Conservation (phyloP, 169 alveolate genomes). For the Theileria orientalis region DNA sequence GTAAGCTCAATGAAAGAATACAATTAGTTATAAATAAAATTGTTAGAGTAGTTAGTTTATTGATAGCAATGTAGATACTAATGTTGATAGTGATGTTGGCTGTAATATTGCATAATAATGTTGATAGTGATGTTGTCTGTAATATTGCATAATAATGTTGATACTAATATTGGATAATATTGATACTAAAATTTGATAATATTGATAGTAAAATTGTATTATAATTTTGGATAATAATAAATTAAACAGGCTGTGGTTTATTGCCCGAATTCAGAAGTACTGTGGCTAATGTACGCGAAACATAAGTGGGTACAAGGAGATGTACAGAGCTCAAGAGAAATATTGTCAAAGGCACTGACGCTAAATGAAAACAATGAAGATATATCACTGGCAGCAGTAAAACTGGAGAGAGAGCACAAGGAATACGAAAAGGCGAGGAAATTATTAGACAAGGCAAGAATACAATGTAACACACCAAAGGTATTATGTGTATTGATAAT, state of each 20-base stretch:
- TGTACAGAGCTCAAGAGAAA: conserved; percentile 83
- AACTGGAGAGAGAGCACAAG: conserved; percentile 88
- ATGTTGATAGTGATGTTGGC: too few species aligned
- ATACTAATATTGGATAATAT: too few species aligned
- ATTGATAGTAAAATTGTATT: too few species aligned
- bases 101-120: too few species aligned
- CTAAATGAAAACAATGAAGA: conserved; percentile 85
- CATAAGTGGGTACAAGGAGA: conserved; percentile 89
- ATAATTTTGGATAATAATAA: too few species aligned
- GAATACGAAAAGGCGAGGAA: conserved; percentile 91
- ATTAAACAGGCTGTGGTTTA: conserved; percentile 77
- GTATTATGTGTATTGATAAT: conserved; percentile 39
- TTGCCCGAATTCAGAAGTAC: conserved; percentile 89
- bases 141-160: too few species aligned
- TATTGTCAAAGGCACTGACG: conserved; percentile 84
- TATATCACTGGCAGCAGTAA: conserved; percentile 86
- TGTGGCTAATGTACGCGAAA: conserved; percentile 91
- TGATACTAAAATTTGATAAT: too few species aligned
- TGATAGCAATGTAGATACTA: too few species aligned
- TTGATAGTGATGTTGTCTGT: too few species aligned
- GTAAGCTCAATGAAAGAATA: conserved; percentile 14
- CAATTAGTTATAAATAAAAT: conserved; percentile 22
- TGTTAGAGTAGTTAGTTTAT: too few species aligned
- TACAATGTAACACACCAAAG: conserved; percentile 79
- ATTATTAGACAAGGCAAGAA: conserved; percentile 87